These are phyloP conservation scores for Zymoseptoria brevis DNA, from an alignment of 2,329 filamentous ascomycete species.

Conservation along the genomic window DNA sequence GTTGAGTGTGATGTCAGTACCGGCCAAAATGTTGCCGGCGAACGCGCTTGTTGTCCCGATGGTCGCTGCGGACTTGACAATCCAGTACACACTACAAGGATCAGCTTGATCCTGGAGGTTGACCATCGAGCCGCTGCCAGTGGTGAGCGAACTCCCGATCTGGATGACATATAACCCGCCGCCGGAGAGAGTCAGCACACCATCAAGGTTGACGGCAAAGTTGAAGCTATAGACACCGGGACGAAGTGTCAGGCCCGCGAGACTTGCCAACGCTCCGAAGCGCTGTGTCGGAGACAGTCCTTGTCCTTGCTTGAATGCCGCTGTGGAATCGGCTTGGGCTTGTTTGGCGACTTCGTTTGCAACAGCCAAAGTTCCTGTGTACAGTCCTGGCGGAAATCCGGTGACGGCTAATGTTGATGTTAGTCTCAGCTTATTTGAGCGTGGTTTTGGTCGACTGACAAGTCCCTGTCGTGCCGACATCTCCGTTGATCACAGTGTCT, in stretches of 20 bases:
- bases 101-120: slow-evolving; percentile 1
- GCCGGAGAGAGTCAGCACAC: slow-evolving; percentile 2
- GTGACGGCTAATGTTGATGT: not conserved
- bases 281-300: not conserved
- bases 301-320: not conserved
- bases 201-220: slow-evolving; percentile 1
- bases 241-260: slow-evolving; percentile 1
- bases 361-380: not conserved
- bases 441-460: not conserved
- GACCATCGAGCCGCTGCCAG: slow-evolving; percentile 1
- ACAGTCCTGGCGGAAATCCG: slow-evolving; percentile 6
- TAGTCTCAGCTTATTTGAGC: not conserved
- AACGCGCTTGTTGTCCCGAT: slow-evolving; percentile 2
- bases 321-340: slow-evolving; percentile 2
- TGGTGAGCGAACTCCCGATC: slow-evolving; percentile 3
- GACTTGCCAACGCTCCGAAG: not conserved
- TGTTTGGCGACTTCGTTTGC: slow-evolving; percentile 1
- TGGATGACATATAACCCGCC: slow-evolving; percentile 2
- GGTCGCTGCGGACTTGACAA: slow-evolving; percentile 4
- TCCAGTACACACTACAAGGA: slow-evolving; percentile 6
- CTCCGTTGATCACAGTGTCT: not conserved
- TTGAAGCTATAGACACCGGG: slow-evolving; percentile 6
- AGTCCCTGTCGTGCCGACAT: not conserved
- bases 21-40: slow-evolving; percentile 4
- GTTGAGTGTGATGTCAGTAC: slow-evolving; percentile 4